Conservation (phyloP, 257 asterid genomes). For the Plantago elongata region DNA sequence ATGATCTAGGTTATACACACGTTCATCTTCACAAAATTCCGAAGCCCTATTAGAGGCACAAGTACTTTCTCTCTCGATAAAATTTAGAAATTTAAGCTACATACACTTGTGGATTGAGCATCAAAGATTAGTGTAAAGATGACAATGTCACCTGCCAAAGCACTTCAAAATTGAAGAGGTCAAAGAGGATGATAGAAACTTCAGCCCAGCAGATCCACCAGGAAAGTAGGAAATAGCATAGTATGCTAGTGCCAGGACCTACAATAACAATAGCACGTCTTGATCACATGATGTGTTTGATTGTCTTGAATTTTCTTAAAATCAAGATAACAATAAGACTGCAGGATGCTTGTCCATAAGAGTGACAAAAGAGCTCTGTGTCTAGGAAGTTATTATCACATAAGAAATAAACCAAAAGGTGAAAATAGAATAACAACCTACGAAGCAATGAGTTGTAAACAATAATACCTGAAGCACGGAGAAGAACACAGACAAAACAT, state of each 20-base stretch:
- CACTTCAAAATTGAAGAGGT: slow-evolving; percentile 59
- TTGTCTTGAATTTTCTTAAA: not conserved
- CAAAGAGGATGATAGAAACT: slow-evolving; percentile 74
- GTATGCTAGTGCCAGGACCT: slow-evolving; percentile 85
- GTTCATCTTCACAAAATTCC: no score
- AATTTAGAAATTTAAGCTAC: not conserved
- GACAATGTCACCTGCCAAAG: slow-evolving; percentile 62
- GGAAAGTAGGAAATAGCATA: slow-evolving; percentile 91
- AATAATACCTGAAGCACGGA: slow-evolving; percentile 77
- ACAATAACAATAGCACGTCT: slow-evolving; percentile 19
- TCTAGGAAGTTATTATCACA: not conserved
- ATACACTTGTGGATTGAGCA: slow-evolving; percentile 1
- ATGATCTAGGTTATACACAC: no score
- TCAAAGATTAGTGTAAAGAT: slow-evolving; percentile 3
- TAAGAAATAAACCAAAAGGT: not conserved
- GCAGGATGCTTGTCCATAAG: not conserved
- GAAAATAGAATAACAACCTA: slow-evolving; percentile 2
- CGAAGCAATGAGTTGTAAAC: not conserved
- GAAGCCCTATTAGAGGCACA: no score
- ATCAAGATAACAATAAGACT: no score
- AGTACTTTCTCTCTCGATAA: no score
- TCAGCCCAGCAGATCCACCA: slow-evolving; percentile 90
- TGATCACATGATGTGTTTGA: slow-evolving; percentile 5
- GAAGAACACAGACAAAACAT: slow-evolving; percentile 75
- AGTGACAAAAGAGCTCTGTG: not conserved